These are phyloP conservation scores for Trichoderma gamsii DNA, from an alignment of 495 filamentous ascomycete genomes.

Conservation along the genomic window DNA sequence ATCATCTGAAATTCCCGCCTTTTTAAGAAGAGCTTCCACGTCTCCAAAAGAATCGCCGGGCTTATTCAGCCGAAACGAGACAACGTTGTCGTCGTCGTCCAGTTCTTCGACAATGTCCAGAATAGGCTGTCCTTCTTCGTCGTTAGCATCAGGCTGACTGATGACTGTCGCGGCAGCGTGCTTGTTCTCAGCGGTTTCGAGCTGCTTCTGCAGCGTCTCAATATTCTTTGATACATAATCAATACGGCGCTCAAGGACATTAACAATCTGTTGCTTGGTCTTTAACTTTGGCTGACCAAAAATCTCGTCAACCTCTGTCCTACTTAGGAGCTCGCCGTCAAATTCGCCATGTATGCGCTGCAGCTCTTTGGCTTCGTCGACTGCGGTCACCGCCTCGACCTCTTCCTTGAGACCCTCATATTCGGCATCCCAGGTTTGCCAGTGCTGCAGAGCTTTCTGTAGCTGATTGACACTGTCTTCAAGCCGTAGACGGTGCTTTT, in stretches of 20 bases:
- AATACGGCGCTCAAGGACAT: slow-evolving; percentile 66
- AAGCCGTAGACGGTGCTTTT: slow-evolving; percentile 67
- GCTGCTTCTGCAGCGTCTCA: slow-evolving; percentile 57
- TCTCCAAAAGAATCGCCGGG: slow-evolving; percentile 57
- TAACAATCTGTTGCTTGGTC: slow-evolving; percentile 54
- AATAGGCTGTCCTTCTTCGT: slow-evolving; percentile 65
- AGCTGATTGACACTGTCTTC: slow-evolving; percentile 72
- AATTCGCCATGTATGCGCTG: slow-evolving; percentile 35
- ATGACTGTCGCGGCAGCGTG: slow-evolving; percentile 47
- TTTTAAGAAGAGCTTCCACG: slow-evolving; percentile 60
- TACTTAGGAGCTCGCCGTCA: slow-evolving; percentile 38
- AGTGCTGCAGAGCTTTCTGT: slow-evolving; percentile 69
- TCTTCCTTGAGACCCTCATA: slow-evolving; percentile 85
- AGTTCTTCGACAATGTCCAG: slow-evolving; percentile 87
- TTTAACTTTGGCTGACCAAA: slow-evolving; percentile 49
- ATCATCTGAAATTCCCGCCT: slow-evolving; percentile 56
- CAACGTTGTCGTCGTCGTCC: slow-evolving; percentile 83
- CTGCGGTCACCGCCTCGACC: slow-evolving; percentile 48
- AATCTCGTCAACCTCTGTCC: slow-evolving; percentile 57
- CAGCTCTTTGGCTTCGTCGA: slow-evolving; percentile 49
- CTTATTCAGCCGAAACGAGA: slow-evolving; percentile 55
- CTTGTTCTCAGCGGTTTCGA: slow-evolving; percentile 62
- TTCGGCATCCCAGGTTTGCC: slow-evolving; percentile 84
- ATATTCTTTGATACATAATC: slow-evolving; percentile 87
- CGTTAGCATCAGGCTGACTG: slow-evolving; percentile 41